A percentile compares a stretch with the other conserved stretches of the same genome.
Conservation (phyloP, 1,284 basidiomycete species). For the Pisolithus thermaeus region DNA sequence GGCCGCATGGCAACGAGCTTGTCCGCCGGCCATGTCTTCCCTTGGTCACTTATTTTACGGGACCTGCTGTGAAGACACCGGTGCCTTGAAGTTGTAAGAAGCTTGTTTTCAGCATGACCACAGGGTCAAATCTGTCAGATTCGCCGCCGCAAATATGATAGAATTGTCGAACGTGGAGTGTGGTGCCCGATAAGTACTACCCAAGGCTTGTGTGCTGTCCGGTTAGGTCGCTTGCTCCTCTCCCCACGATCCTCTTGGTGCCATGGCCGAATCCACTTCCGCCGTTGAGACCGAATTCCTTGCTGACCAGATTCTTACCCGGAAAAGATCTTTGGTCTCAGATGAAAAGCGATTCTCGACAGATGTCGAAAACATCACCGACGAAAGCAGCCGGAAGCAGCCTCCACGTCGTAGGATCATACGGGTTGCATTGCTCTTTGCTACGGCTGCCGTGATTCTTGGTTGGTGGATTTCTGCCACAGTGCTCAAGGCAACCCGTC, state of each 20-base stretch:
- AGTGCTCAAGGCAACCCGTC: slow-evolving; percentile 59
- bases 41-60: too few relatives aligned
- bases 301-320: slow-evolving; percentile 5
- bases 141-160: not conserved
- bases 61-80: too few relatives aligned
- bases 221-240: not conserved
- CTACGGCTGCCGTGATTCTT: slow-evolving; percentile 55
- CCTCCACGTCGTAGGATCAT: slow-evolving; percentile 22
- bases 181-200: not conserved
- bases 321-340: slow-evolving; percentile 18
- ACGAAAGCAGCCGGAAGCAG: slow-evolving; percentile 19
- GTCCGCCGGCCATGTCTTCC: too few relatives aligned
- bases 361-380: slow-evolving; percentile 14
- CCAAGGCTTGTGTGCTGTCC: not conserved
- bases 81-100: too few relatives aligned
- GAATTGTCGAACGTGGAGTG: not conserved
- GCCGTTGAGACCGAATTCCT: not conserved
- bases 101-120: too few relatives aligned
- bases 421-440: slow-evolving; percentile 43
- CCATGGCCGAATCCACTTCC: slow-evolving; percentile 15
- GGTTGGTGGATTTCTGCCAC: slow-evolving; percentile 81
- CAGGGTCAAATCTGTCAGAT: too few relatives aligned
- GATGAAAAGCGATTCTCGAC: slow-evolving; percentile 20
- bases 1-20: too few relatives aligned
- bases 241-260: not conserved